Base-by-base conservation (phyloP, 139 green algal genomes). In the Bryopsis sp. region DNA sequence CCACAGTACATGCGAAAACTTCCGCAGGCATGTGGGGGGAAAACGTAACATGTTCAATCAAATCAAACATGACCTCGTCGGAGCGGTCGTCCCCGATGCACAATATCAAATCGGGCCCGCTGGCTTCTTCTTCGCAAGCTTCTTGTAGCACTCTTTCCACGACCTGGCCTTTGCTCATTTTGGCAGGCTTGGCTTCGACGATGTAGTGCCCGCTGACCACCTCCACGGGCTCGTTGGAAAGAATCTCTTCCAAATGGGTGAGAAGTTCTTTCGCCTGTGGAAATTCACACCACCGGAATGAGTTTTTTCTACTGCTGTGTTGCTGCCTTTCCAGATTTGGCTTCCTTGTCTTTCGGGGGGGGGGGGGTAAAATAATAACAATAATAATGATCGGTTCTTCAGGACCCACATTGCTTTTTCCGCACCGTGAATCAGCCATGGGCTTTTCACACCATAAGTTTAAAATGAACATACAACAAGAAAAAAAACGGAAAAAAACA, bases 61-160 rank as follows among this genome's bases (percentile, higher is more conserved):
- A 75, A 2, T 74, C 85, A 78, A 97, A 99, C 94, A 99, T 99
- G 72, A 97, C 92, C 79, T 99, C 94, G 64, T 99, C 94, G 26
- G 78, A 90, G n/a, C 85, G 72, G 81, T 99, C 94, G 75, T 99
- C 92, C n/a, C 94, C 94, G 29, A 99, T 87, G 73, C 91, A 97
- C 48, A 99, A 79, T 70, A 98, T 84, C 70, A 98, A 95, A 71
- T 96, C 90, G 2, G 83, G 82, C 5, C 48, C 29, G 36, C 29
- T 15, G 2, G 58, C 26, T 0, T 29, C 5, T n/a, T 6, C 2
- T 36, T 0, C 0, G 29, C 37, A 31, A 2, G 67, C 64, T 15
- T 50, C 48, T 26, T 39, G 32, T 47, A 96, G 74, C 8, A 96
- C 75, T 15, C 75, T 47, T 72, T 97, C 88, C 39, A 91, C 83